phyloP scores from a whole-genome alignment of 2,329 filamentous ascomycete species.

The Curvularia spicifera region DNA sequence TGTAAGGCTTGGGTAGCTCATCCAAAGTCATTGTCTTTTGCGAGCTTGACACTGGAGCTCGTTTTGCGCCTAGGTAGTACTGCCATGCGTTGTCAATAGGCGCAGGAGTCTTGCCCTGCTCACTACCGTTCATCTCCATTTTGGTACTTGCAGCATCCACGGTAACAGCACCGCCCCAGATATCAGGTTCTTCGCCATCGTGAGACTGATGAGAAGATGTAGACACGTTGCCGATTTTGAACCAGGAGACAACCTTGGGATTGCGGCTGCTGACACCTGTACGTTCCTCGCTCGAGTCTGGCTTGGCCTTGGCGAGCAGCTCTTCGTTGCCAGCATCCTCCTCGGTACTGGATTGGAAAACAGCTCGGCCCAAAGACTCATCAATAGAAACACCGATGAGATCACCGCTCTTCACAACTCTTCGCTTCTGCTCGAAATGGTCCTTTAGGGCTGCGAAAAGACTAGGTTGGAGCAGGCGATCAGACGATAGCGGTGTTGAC shows the following conservation, averaged over 20 bases:
- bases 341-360: conserved; percentile 75
- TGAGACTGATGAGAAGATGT: conserved; percentile 58
- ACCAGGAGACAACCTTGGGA: conserved; percentile 76
- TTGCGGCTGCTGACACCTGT: conserved; percentile 20
- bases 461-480: conserved; percentile 82
- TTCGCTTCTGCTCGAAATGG: conserved; percentile 82
- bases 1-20: conserved; percentile 51
- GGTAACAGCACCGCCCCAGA: conserved; percentile 85
- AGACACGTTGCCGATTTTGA: conserved; percentile 75
- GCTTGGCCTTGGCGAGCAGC: conserved; percentile 57
- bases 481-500: conserved; percentile 85
- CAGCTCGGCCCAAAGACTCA: conserved; percentile 77
- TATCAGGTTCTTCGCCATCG: conserved; percentile 67
- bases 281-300: conserved; percentile 38
- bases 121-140: conserved; percentile 90
- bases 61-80: conserved; percentile 83
- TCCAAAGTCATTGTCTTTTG: conserved; percentile 60
- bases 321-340: conserved; percentile 68
- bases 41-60: conserved; percentile 65
- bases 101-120: conserved; percentile 79
- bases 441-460: conserved; percentile 86
- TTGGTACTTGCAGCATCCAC: conserved; percentile 87
- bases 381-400: conserved; percentile 89
- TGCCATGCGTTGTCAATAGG: conserved; percentile 81
- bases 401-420: conserved; percentile 86